phyloP scores from a whole-genome alignment of 768 basidiomycete genomes.

The Hemileccinum impolitum region DNA sequence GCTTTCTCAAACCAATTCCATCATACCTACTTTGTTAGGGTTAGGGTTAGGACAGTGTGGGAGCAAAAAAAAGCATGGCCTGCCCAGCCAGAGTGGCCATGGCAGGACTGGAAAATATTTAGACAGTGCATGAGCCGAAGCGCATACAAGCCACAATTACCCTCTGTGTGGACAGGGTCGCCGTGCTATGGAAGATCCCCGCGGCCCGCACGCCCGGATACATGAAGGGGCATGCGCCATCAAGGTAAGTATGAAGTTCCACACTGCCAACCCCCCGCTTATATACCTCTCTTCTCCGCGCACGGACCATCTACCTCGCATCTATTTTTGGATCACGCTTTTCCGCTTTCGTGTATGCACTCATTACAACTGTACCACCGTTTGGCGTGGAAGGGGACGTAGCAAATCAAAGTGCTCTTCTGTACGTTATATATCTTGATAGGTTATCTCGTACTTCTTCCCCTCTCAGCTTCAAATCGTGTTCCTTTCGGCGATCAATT shows the following conservation, averaged over 20 bases:
- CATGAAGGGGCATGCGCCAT: conserved; percentile 50
- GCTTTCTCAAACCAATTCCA: no score
- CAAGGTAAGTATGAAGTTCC: conserved; percentile 54
- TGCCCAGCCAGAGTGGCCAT: conserved; percentile 61
- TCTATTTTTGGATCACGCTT: not conserved
- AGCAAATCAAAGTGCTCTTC: conserved; percentile 44
- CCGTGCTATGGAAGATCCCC: conserved; percentile 63
- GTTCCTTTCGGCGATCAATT: conserved; percentile 64
- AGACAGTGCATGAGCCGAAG: conserved; percentile 70
- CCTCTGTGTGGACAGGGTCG: conserved; percentile 67
- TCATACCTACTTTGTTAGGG: no score
- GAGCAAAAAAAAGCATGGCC: conserved; percentile 43
- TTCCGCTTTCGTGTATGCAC: no score
- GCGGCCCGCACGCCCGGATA: conserved; percentile 51
- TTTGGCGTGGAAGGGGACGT: no score
- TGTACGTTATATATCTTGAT: conserved; percentile 71
- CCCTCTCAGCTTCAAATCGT: conserved; percentile 61
- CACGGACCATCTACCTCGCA: conserved; percentile 26
- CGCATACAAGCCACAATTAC: conserved; percentile 57
- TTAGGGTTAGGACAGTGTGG: conserved; percentile 42
- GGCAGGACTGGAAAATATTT: conserved; percentile 71
- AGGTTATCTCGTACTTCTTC: conserved; percentile 78
- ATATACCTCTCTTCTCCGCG: conserved; percentile 26
- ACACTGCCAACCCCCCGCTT: conserved; percentile 7
- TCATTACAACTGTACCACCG: no score